Percentiles rank a stretch among this genome's conserved stretches.
Conservation (phyloP, 2,329 filamentous ascomycete genomes). For the Monosporascus sp. region DNA sequence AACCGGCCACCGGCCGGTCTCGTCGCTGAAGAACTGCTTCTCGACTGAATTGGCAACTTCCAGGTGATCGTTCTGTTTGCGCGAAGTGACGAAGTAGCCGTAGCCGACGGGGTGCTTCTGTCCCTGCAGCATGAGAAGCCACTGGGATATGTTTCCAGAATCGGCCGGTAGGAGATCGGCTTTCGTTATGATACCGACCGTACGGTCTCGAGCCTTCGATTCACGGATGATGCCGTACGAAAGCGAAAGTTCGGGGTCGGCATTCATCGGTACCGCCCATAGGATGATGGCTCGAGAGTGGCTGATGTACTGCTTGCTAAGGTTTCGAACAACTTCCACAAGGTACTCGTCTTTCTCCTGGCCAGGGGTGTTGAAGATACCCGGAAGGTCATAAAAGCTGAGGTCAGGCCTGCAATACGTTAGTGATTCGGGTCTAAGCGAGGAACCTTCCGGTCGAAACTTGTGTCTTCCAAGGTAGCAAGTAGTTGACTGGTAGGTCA, state of each 20-base stretch:
- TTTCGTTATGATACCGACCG: constrained; percentile 73
- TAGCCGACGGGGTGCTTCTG: constrained; percentile 57
- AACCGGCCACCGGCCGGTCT: constrained; percentile 37
- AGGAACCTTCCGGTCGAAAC: no score
- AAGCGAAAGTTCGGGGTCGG: constrained; percentile 67
- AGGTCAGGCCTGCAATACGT: constrained; percentile 46
- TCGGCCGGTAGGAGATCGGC: constrained; percentile 60
- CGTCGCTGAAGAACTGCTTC: constrained; percentile 40
- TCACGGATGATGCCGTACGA: constrained; percentile 58
- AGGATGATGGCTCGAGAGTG: constrained; percentile 68
- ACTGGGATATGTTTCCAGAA: constrained; percentile 40
- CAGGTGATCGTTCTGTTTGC: constrained; percentile 49
- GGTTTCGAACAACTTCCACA: constrained; percentile 62
- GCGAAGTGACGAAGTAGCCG: constrained; percentile 70
- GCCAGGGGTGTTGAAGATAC: constrained; percentile 65
- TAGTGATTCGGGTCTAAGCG: no score
- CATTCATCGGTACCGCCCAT: constrained; percentile 68
- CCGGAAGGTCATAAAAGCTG: constrained; percentile 78
- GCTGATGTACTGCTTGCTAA: constrained; percentile 63
- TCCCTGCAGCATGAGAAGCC: constrained; percentile 56
- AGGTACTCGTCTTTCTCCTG: constrained; percentile 58
- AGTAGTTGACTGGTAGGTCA: no score
- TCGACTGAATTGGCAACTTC: constrained; percentile 44
- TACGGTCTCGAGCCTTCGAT: constrained; percentile 49
- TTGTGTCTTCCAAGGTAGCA: no score